A percentile compares a stretch with the other conserved stretches of the same genome.
Evolutionary conservation across 192 early-diverging fungal species (phyloP).

Genomic region (Umbelopsis sp.): DNA sequence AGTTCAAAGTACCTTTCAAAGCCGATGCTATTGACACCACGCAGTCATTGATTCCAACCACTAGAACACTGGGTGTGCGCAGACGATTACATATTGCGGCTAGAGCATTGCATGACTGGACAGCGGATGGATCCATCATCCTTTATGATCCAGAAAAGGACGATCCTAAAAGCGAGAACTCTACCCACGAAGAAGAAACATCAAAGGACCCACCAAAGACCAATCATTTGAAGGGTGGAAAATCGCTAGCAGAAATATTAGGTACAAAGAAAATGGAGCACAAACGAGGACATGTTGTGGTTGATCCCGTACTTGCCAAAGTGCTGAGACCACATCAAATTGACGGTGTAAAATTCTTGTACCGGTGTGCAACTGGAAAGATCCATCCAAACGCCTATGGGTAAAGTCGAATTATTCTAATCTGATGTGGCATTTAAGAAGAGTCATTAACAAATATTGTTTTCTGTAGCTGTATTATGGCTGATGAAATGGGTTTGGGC

Average conservation of each 20-base stretch:
- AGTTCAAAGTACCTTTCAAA: conserved; percentile 21
- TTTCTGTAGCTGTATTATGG: conserved; percentile 85
- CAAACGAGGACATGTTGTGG: conserved; percentile 70
- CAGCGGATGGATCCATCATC: conserved; percentile 79
- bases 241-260: conserved; percentile 56
- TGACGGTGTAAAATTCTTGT: conserved; percentile 95
- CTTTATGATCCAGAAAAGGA: conserved; percentile 71
- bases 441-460: neutral
- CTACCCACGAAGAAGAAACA: conserved; percentile 42
- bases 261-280: conserved; percentile 46
- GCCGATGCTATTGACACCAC: neutral
- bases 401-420: neutral
- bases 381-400: conserved; percentile 77
- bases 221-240: conserved; percentile 45
- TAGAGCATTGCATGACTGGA: conserved; percentile 80
- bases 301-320: conserved; percentile 84
- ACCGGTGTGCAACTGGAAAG: conserved; percentile 88
- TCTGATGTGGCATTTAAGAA: neutral
- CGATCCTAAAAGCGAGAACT: conserved; percentile 35
- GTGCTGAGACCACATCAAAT: conserved; percentile 95
- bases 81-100: conserved; percentile 48
- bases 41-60: conserved; percentile 8
- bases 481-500: conserved; percentile 96
- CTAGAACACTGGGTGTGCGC: conserved; percentile 53
- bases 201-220: conserved; percentile 40